Evolutionary conservation across 1,284 basidiomycete species (phyloP).

Genomic region (Ceratorhiza oryzae-sativae): DNA sequence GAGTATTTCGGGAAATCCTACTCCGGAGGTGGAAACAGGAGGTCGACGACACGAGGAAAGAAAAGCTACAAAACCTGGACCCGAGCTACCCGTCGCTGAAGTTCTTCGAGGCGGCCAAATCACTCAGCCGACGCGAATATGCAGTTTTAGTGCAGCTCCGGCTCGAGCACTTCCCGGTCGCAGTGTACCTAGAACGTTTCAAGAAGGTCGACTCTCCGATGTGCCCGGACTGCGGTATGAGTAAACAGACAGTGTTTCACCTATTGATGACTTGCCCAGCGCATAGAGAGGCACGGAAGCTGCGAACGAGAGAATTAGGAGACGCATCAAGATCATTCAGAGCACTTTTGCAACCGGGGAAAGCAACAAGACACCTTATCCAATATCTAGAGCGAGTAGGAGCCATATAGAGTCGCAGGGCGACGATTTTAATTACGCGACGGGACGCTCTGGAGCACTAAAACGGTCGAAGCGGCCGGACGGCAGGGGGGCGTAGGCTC

Average conservation of each 20-base stretch:
- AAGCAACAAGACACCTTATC: background rate
- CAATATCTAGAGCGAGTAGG: background rate
- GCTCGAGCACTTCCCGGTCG: conserved; percentile 13
- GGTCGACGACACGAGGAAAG: background rate
- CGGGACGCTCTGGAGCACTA: background rate
- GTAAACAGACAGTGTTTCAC: background rate
- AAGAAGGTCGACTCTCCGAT: background rate
- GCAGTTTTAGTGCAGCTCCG: conserved; percentile 2
- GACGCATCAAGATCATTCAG: background rate
- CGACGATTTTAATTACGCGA: no score
- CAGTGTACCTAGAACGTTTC: background rate
- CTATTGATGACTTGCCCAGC: conserved; percentile 1
- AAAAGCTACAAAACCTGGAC: background rate
- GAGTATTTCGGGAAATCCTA: background rate
- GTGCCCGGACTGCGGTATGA: background rate
- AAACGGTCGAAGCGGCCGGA: background rate
- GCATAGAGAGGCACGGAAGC: background rate
- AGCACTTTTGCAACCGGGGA: conserved; percentile 3
- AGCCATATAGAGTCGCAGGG: no score
- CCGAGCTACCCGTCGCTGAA: background rate
- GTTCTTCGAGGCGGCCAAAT: background rate
- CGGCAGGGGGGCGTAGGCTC: conserved; percentile 7
- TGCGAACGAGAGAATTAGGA: background rate
- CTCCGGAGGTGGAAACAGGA: background rate
- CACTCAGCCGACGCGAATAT: background rate